phyloP scores from a whole-genome alignment of 257 asterid genomes.

The Nicotiana sylvestris region DNA sequence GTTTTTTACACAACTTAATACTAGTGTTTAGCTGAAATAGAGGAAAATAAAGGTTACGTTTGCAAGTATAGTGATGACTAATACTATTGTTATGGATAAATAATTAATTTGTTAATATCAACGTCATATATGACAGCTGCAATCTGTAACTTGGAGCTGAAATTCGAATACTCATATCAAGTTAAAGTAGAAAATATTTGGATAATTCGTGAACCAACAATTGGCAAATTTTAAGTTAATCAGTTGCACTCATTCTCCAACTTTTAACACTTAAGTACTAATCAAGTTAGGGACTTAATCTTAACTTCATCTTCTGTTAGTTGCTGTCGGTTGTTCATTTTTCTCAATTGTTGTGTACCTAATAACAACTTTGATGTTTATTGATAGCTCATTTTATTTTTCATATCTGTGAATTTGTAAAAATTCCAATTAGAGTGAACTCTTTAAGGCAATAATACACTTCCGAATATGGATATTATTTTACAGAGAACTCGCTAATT shows the following conservation, averaged over 20 bases:
- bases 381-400: neutral
- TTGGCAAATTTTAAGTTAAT: neutral
- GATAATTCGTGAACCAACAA: neutral
- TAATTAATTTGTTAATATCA: neutral
- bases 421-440: neutral
- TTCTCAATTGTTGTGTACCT: neutral
- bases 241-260: slow-evolving; percentile 20
- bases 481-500: too few species aligned
- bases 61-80: neutral
- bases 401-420: neutral
- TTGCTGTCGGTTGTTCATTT: slow-evolving; percentile 32
- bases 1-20: too few species aligned
- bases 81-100: neutral
- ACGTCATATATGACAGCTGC: neutral
- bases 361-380: slow-evolving; percentile 16
- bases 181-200: neutral
- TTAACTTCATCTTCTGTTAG: slow-evolving; percentile 16
- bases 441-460: neutral
- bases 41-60: neutral
- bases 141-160: neutral
- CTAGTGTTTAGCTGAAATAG: neutral
- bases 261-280: slow-evolving; percentile 17
- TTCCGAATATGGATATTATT: neutral
- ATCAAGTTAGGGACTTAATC: neutral
- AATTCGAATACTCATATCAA: neutral